Evolutionary conservation across 331 rosid genomes (phyloP), one percentile per base, ranked within the genome.

Genomic region (Rhamnella rubrinervis): DNA sequence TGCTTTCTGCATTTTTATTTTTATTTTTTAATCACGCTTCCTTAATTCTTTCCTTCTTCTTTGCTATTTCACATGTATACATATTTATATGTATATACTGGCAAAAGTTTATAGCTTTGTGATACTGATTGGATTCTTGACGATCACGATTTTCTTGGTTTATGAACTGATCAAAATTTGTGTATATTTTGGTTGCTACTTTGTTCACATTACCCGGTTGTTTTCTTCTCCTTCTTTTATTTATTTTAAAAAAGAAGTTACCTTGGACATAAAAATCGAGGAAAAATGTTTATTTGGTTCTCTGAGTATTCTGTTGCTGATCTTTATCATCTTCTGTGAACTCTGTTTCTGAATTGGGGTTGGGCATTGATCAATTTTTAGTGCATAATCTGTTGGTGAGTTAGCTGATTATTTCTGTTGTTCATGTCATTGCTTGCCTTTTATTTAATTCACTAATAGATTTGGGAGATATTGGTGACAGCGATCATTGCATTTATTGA

Each of bases 131-230:
- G 41, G 73, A 23, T 51, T 75, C 46, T 66, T 49, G 68, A 62
- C 28, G 68, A 71, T 71, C 84, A 66, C 47, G 75, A 25, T 13
- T 55, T 52, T 40, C 68, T 49, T 75, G 82, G 66, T 39, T 74
- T 65, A 53, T 70, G 57, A 61, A 56, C 58, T 40, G 19, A 50
- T 66, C 47, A 41, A 53, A 53, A 50, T 79, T 63, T 55, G 17
- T 61, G 49, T 74, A 63, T 44, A 39, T n/a, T 55, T 49, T 65
- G 17, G 28, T 20, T 11, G 14, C 20, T 2, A 31, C 35, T 31
- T 31, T 31, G 35, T 31, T 31, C 35, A 31, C 35, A 40, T 38
- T 68, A 57, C 52, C 68, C 58, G 53, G 73, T 72, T 16, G 4
- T 18, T 38, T 18, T 38, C 3, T 39, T 16, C 20, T 18, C 25